A percentile compares a stretch with the other conserved stretches of the same genome.
Conservation (phyloP, 495 filamentous ascomycete genomes). For the Massariosphaeria phaeospora region DNA sequence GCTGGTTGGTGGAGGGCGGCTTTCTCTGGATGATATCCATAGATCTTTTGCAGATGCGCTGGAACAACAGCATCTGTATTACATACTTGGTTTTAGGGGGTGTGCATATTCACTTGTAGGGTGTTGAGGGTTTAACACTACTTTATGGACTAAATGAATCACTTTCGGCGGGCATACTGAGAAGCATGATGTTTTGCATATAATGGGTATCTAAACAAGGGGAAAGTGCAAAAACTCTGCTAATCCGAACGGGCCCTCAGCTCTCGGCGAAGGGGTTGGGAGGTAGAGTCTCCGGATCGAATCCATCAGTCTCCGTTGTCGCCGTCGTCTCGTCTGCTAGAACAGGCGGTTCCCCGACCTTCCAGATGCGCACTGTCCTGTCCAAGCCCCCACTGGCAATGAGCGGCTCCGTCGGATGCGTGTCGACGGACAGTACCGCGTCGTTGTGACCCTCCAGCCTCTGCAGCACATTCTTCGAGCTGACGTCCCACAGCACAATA, state of each 20-base stretch:
- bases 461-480: slow-evolving; percentile 76
- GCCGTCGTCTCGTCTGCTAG: neutral
- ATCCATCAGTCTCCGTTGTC: neutral
- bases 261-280: neutral
- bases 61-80: too few relatives aligned
- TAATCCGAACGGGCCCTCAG: neutral
- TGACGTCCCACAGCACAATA: slow-evolving; percentile 85
- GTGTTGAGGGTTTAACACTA: too few relatives aligned
- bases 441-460: slow-evolving; percentile 64
- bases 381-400: slow-evolving; percentile 57
- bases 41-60: too few relatives aligned
- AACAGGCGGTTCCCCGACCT: slow-evolving; percentile 33
- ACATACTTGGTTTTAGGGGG: too few relatives aligned
- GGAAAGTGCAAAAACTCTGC: too few relatives aligned
- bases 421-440: slow-evolving; percentile 81
- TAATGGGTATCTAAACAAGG: too few relatives aligned
- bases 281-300: neutral
- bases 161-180: too few relatives aligned
- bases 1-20: too few relatives aligned
- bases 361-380: slow-evolving; percentile 60
- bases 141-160: too few relatives aligned
- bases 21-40: too few relatives aligned
- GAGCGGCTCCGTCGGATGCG: slow-evolving; percentile 39
- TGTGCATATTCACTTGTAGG: too few relatives aligned
- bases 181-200: too few relatives aligned